phyloP scores from a whole-genome alignment of 345 rosid genomes.

The Hirschfeldia incana region DNA sequence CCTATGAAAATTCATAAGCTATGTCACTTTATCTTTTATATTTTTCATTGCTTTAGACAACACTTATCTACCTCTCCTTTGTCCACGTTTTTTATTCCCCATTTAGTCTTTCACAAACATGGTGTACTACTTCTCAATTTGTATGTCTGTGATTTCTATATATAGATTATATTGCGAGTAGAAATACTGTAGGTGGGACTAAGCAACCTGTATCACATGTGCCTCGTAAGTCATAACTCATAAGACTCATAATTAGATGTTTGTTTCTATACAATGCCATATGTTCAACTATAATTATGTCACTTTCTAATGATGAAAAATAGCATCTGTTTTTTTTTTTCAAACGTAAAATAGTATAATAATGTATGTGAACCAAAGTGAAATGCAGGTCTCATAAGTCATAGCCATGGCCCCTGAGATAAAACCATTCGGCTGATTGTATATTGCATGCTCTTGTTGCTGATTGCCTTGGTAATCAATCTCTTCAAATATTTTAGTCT shows the following conservation, averaged over 20 bases:
- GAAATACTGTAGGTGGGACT: background rate
- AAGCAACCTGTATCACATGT: background rate
- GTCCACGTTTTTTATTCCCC: conserved; percentile 32
- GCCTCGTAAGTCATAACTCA: background rate
- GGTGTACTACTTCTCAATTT: background rate
- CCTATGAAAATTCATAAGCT: conserved; percentile 34
- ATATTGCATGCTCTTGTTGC: background rate
- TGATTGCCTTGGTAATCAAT: background rate
- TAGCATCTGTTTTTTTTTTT: background rate
- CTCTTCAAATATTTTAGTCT: background rate
- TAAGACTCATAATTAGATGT: background rate
- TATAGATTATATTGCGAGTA: background rate
- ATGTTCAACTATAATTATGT: background rate
- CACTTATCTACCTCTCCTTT: conserved; percentile 26
- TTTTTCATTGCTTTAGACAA: background rate
- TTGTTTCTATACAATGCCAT: background rate
- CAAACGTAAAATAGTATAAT: background rate
- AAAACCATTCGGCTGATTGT: background rate
- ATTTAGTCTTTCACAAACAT: conserved; percentile 14
- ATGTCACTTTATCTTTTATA: conserved; percentile 6
- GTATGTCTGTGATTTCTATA: background rate
- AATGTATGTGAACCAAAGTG: background rate
- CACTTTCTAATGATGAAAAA: background rate
- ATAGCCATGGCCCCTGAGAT: background rate
- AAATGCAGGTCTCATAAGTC: background rate